Evolutionary conservation across 306 rosid genomes (phyloP).

Genomic region (Castanospermum australe): DNA sequence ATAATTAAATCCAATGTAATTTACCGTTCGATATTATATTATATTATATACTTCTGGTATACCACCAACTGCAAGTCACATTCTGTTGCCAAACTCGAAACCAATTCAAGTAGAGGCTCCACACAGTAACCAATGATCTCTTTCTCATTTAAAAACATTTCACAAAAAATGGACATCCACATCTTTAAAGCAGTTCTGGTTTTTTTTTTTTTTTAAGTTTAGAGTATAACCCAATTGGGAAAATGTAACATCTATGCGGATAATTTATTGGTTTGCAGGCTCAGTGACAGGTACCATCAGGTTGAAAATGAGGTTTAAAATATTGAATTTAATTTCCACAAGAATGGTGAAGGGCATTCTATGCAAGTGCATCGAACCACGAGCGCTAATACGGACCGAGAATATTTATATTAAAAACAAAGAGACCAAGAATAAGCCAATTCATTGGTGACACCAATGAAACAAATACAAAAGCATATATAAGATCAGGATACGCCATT

Average conservation of each 20-base stretch:
- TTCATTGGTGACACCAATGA: slow-evolving; percentile 35
- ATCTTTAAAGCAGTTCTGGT: slow-evolving; percentile 23
- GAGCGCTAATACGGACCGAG: slow-evolving; percentile 24
- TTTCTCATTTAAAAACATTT: not conserved
- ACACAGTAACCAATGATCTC: slow-evolving; percentile 18
- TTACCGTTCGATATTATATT: not conserved
- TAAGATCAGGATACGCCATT: slow-evolving; percentile 29
- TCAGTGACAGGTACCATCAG: slow-evolving; percentile 5
- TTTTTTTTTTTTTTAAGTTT: not conserved
- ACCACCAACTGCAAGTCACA: not conserved
- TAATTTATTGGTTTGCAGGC: not conserved
- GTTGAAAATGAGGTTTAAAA: not conserved
- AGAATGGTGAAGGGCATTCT: slow-evolving; percentile 31
- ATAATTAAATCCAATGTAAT: no score
- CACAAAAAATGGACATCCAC: slow-evolving; percentile 31
- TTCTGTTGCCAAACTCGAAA: slow-evolving; percentile 21
- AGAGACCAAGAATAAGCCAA: slow-evolving; percentile 37
- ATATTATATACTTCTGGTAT: no score
- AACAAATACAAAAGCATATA: slow-evolving; percentile 20
- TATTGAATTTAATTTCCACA: not conserved
- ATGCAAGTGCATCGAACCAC: slow-evolving; percentile 26
- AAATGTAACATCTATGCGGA: not conserved
- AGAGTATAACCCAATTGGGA: not conserved
- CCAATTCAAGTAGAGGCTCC: slow-evolving; percentile 2
- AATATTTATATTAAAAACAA: no score